Base-by-base conservation (phyloP, 1,284 basidiomycete genomes). In the Cystobasidiaceae sp. region DNA sequence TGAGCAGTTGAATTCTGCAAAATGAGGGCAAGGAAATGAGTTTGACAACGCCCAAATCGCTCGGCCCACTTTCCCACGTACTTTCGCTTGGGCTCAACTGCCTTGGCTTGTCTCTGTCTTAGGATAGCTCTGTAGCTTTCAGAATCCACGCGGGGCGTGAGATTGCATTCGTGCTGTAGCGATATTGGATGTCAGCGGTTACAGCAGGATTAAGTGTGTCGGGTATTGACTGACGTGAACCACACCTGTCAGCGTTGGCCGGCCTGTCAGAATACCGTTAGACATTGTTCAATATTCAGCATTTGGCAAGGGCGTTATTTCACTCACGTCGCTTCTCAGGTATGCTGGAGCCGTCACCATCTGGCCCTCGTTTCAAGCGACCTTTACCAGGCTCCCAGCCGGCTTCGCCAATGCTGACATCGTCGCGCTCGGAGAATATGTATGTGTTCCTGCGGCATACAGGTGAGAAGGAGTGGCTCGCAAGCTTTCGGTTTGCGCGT, bases 71-170 rank as follows among this genome's bases (percentile, higher is more conserved):
- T n/a, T n/a, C n/a, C n/a, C n/a, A n/a, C 60, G 4, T 19, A 67
- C 66, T 43, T 50, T 37, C 77, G 70, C 63, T 75, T 76, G 11
- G 78, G 78, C 45, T 74, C 76, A 5, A 72, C 63, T 0, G 78
- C 76, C 67, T 78, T 76, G 25, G 71, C 60, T 19, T 75, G 72
- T 2, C 78, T 71, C 19, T 74, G 71, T 8, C 78, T 74, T 15
- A 79, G 71, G 39, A 79, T 76, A 44, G 72, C 71, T 11, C 77
- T 73, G 69, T 79, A 79, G 30, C 77, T 68, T 21, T 64, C 67
- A 6, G 68, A 62, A 11, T 68, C 65, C 15, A 74, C 70, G 4
- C 59, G 56, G 3, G 73, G 72, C 3, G 69, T 70, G 41, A 74
- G 70, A 37, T 69, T 68, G 41, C 74, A 74, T 57, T 75, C 74